These are phyloP conservation scores for Cystobasidium slooffiae DNA, from an alignment of 1,284 basidiomycete species.

Conservation along the genomic window DNA sequence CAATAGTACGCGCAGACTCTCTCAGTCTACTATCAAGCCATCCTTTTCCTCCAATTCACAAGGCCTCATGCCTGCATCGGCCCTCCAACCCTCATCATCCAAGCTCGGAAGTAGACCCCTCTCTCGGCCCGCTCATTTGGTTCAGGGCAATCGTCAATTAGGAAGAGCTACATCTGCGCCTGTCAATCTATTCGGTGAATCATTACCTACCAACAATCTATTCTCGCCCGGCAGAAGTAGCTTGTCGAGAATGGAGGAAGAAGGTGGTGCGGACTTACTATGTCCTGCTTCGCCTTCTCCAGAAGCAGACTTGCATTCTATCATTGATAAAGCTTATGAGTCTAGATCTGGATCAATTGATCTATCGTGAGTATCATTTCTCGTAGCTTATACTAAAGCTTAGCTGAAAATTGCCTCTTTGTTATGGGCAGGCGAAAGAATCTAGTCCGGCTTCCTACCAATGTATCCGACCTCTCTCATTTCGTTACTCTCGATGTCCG, in stretches of 20 bases:
- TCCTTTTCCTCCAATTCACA: not conserved
- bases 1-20: not conserved
- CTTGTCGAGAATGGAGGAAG: not conserved
- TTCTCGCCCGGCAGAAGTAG: conserved; percentile 17
- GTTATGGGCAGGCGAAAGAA: not conserved
- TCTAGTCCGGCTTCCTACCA: conserved; percentile 19
- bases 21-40: not conserved
- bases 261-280: not conserved
- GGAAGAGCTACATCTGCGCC: conserved; percentile 24
- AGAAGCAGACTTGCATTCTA: conserved; percentile 23
- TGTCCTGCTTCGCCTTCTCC: conserved; percentile 11
- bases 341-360: conserved; percentile 17
- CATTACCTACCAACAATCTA: conserved; percentile 19
- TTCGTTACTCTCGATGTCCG: conserved; percentile 11
- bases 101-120: conserved; percentile 16
- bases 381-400: not conserved
- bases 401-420: not conserved
- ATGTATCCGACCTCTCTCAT: conserved; percentile 17
- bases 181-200: conserved; percentile 30
- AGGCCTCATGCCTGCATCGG: not conserved
- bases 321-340: conserved; percentile 36
- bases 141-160: conserved; percentile 13
- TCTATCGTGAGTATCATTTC: conserved; percentile 13
- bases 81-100: not conserved
- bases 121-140: conserved; percentile 10